Percentiles rank a stretch among this genome's conserved stretches.
phyloP scores from a whole-genome alignment of 2,329 filamentous ascomycete species.

The Colletotrichum tabaci region DNA sequence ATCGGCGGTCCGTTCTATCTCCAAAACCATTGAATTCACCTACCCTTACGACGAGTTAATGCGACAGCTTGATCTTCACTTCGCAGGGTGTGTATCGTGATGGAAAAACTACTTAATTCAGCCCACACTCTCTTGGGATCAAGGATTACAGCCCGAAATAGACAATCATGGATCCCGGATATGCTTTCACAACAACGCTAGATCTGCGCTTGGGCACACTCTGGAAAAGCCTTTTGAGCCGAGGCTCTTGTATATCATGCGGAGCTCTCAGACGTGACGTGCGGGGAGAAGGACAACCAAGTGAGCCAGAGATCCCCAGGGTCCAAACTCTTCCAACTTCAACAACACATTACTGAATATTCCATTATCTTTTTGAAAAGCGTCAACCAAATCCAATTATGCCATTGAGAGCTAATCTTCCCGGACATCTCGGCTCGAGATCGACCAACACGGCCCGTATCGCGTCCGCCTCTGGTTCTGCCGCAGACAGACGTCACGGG shows the following conservation, averaged over 20 bases:
- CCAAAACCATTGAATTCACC: too few species aligned
- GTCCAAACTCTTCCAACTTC: too few species aligned
- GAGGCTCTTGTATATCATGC: neutral
- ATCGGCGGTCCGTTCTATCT: too few species aligned
- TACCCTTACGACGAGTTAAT: too few species aligned
- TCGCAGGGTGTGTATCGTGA: too few species aligned
- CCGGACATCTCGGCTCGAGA: neutral
- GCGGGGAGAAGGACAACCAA: neutral
- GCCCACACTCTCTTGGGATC: too few species aligned
- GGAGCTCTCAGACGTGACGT: neutral
- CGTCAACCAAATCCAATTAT: neutral
- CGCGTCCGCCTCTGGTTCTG: slow-evolving; percentile 50
- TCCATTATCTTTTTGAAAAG: neutral
- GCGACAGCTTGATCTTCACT: too few species aligned
- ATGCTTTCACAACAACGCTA: too few species aligned
- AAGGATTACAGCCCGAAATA: too few species aligned
- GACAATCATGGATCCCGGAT: too few species aligned
- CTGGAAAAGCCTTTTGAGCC: neutral
- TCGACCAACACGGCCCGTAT: slow-evolving; percentile 43
- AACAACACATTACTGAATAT: neutral
- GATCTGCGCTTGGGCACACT: neutral
- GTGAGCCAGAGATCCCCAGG: neutral
- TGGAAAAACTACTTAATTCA: too few species aligned
- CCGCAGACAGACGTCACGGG: slow-evolving; percentile 46
- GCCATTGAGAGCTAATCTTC: slow-evolving; percentile 1